Evolutionary conservation across 2,329 filamentous ascomycete genomes (phyloP).

Genomic region (Coniochaeta prunicola): DNA sequence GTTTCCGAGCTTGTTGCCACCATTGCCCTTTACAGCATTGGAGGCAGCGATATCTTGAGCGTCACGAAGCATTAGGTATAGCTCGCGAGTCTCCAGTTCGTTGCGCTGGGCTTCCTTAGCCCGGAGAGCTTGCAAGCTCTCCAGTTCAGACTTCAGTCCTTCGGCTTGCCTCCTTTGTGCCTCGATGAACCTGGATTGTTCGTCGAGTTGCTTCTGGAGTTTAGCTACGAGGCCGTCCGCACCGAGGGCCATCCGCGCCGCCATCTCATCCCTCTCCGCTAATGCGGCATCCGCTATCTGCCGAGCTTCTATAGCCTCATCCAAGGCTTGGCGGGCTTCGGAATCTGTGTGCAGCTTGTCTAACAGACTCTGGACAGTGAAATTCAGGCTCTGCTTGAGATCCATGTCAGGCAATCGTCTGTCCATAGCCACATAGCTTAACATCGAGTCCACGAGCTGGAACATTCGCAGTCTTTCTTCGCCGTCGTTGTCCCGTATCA

Average conservation of each 20-base stretch:
- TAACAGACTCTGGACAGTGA: slow-evolving; percentile 89
- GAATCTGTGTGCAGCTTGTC: slow-evolving; percentile 96
- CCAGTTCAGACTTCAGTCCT: slow-evolving; percentile 79
- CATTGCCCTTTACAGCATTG: slow-evolving; percentile 53
- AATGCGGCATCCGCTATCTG: slow-evolving; percentile 94
- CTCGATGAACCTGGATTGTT: slow-evolving; percentile 85
- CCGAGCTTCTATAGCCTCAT: slow-evolving; percentile 83
- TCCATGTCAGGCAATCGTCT: slow-evolving; percentile 92
- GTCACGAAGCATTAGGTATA: slow-evolving; percentile 97
- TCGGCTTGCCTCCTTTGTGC: slow-evolving; percentile 82
- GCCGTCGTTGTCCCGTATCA: slow-evolving; percentile 85
- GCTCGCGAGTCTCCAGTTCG: slow-evolving; percentile 89
- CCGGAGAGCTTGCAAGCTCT: slow-evolving; percentile 76
- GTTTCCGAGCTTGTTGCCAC: slow-evolving; percentile 44
- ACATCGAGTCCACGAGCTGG: slow-evolving; percentile 96
- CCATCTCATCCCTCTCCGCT: slow-evolving; percentile 94
- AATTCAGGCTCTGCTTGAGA: slow-evolving; percentile 93
- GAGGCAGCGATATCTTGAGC: slow-evolving; percentile 93
- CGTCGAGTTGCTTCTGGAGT: slow-evolving; percentile 87
- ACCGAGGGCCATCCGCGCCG: slow-evolving; percentile 77
- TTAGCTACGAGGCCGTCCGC: slow-evolving; percentile 91
- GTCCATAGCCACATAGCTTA: slow-evolving; percentile 98
- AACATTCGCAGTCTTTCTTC: slow-evolving; percentile 94
- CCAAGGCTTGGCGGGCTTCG: slow-evolving; percentile 83
- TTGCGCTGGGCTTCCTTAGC: slow-evolving; percentile 90